Evolutionary conservation across 306 rosid genomes (phyloP).

Genomic region (Cicer judaicum): DNA sequence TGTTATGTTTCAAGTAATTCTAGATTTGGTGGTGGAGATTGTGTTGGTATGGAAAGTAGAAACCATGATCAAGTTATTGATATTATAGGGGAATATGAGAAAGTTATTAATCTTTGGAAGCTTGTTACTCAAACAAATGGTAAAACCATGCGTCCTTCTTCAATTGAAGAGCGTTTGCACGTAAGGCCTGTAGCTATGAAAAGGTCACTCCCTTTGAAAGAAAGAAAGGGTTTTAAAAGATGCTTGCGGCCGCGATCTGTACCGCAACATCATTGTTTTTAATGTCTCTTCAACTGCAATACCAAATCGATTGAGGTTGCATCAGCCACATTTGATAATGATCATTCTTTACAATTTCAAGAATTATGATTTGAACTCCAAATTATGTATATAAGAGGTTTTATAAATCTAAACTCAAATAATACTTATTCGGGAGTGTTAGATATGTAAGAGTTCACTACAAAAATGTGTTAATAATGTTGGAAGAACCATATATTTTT

Average conservation of each 20-base stretch:
- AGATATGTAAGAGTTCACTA: not conserved
- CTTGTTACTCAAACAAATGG: slow-evolving; percentile 6
- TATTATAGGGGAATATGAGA: not conserved
- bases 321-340: too few relatives aligned
- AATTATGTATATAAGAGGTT: slow-evolving; percentile 41
- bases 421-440: slow-evolving; percentile 17
- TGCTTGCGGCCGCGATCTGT: not conserved
- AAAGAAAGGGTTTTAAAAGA: slow-evolving; percentile 39
- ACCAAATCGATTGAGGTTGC: not conserved
- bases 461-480: too few relatives aligned
- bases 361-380: not conserved
- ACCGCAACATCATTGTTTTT: not conserved
- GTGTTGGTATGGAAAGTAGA: slow-evolving; percentile 1
- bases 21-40: too few relatives aligned
- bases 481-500: too few relatives aligned
- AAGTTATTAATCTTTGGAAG: slow-evolving; percentile 25
- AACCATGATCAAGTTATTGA: slow-evolving; percentile 4
- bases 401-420: slow-evolving; percentile 36
- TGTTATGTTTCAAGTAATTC: not conserved
- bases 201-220: slow-evolving; percentile 56
- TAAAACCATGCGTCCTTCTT: slow-evolving; percentile 45
- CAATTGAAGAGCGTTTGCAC: slow-evolving; percentile 54
- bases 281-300: not conserved
- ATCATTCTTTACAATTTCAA: not conserved
- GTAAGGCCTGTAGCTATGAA: slow-evolving; percentile 67